Percentiles rank a stretch among this genome's conserved stretches.
These are phyloP conservation scores for Taphrina confusa DNA, from an alignment of 1,139 yeast species.

Conservation along the genomic window DNA sequence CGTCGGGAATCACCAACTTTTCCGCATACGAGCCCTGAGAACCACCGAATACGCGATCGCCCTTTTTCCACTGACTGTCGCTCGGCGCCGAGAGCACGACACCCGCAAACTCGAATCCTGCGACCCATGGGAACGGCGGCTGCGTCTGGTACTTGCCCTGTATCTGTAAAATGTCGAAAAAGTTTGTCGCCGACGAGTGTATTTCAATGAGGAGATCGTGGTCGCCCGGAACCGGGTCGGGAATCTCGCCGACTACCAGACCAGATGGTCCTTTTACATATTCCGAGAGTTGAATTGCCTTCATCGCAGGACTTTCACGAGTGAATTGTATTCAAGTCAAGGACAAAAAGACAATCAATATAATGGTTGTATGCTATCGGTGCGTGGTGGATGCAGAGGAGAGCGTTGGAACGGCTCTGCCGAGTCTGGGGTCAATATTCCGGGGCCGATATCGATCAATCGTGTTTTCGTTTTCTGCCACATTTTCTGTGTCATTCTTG, in stretches of 20 bases:
- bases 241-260: conserved; percentile 17
- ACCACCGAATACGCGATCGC: conserved; percentile 34
- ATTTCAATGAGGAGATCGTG: conserved; percentile 36
- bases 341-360: too few relatives aligned
- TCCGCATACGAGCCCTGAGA: conserved; percentile 35
- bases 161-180: conserved; percentile 38
- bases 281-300: conserved; percentile 33
- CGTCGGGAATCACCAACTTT: conserved; percentile 19
- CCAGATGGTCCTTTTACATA: conserved; percentile 32
- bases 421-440: neutral
- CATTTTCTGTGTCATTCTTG: too few relatives aligned
- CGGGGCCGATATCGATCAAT: conserved; percentile 12
- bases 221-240: conserved; percentile 35
- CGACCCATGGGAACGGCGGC: conserved; percentile 38
- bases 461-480: too few relatives aligned
- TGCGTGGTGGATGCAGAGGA: too few relatives aligned
- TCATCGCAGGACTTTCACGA: too few relatives aligned
- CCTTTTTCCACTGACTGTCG: conserved; percentile 23
- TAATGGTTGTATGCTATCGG: too few relatives aligned
- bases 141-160: conserved; percentile 38
- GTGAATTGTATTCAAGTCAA: too few relatives aligned
- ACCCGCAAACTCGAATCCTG: conserved; percentile 38
- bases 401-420: conserved; percentile 2
- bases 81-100: conserved; percentile 26
- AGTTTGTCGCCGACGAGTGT: conserved; percentile 37